Evolutionary conservation across 306 rosid genomes (phyloP), one percentile per base, ranked within the genome.

Genomic region (Malus sieversii): DNA sequence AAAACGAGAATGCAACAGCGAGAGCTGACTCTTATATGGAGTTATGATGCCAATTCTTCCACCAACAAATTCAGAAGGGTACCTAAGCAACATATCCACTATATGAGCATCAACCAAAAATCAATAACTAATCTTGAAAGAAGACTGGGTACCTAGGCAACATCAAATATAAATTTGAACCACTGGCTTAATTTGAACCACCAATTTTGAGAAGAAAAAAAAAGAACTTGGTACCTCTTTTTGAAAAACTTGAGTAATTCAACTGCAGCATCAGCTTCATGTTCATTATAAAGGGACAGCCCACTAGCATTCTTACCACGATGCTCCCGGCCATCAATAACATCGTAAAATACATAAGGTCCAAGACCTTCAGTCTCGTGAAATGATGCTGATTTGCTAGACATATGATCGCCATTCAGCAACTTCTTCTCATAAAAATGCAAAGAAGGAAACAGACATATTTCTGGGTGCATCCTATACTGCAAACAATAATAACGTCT

Each of bases 401-500:
- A 88, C 85, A 92, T 89, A 76, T 81, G 77, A 71, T 83, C 83
- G 25, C 98, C 98, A 81, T 88, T 94, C 68, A 91, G 87, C 84
- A 94, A 84, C 71, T 92, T 90, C 79, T 87, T 81, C 74, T 94
- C 96, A 82, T 94, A 94, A 76, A 94, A 94, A 80, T 94, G 98
- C 86, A 82, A 45, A 61, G 98, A 92, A 71, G 98, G 98, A 82
- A 94, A 94, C 81, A 51, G 85, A 86, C 96, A 90, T 81, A 94
- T 94, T 82, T 92, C 97, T 33, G 98, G 97, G 80, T 94, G 96
- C 98, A 94, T 94, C 79, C 98, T 90, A 90, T 94, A 94, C 98
- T 94, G 98, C 83, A 76, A 83, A 72, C 70, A 74, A 45, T 62
- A 77, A 61, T 86, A 55, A 72, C 30, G 55, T 72, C 71, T 65